Percentiles rank a stretch among this genome's conserved stretches.
Conservation (phyloP, 2,329 filamentous ascomycete species). For the Aspergillus ustus region DNA sequence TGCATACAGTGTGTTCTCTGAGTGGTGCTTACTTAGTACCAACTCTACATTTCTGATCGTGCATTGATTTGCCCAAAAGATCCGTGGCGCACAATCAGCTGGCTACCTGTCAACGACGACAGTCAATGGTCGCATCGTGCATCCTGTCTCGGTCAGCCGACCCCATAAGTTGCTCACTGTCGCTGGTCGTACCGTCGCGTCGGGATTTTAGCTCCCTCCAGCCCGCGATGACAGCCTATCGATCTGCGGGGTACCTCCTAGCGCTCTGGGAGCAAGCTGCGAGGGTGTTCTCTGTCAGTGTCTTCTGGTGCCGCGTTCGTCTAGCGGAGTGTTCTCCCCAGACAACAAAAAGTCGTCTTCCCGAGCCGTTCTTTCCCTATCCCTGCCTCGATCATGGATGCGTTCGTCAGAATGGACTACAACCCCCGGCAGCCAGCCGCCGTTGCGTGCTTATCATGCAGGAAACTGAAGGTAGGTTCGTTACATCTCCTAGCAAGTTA, state of each 20-base stretch:
- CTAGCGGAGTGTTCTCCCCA: neutral
- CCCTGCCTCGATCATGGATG: neutral
- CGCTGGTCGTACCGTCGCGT: neutral
- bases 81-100: neutral
- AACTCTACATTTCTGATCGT: neutral
- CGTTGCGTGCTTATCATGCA: neutral
- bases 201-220: neutral
- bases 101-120: neutral
- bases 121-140: no score
- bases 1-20: neutral
- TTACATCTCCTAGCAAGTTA: neutral
- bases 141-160: neutral
- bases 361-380: neutral
- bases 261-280: neutral
- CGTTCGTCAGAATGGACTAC: neutral
- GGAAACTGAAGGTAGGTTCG: neutral
- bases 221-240: neutral
- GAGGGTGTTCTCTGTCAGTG: neutral
- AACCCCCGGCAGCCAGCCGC: neutral
- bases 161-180: neutral
- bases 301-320: neutral
- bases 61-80: neutral
- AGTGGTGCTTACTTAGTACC: neutral
- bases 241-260: neutral
- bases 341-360: neutral